Evolutionary conservation across 495 filamentous ascomycete species (phyloP).

Genomic region (Apiosordaria backusii): DNA sequence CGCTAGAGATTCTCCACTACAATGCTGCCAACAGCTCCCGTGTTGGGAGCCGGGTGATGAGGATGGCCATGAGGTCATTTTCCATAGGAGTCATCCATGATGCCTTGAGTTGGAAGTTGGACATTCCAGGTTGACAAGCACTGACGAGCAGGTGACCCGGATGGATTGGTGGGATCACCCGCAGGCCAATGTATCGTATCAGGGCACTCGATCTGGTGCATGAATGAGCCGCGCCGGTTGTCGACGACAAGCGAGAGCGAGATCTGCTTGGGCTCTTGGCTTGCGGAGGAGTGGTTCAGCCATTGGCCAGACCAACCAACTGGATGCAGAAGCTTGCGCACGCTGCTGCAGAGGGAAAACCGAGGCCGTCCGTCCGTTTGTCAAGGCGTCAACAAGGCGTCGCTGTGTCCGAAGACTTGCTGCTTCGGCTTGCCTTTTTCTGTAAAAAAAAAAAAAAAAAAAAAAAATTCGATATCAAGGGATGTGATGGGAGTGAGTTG

Average conservation of each 20-base stretch:
- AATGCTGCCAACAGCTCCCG: too few species aligned
- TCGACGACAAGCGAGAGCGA: constrained; percentile 9
- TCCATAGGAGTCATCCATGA: background rate
- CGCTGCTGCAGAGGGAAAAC: background rate
- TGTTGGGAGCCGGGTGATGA: constrained; percentile 6
- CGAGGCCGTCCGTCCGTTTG: background rate
- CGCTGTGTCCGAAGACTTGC: background rate
- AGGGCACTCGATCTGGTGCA: constrained; percentile 4
- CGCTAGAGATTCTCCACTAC: background rate
- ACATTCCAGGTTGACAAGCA: background rate
- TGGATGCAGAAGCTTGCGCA: background rate
- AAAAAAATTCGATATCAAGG: too few species aligned
- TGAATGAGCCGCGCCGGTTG: constrained; percentile 4
- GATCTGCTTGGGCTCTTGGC: constrained; percentile 5
- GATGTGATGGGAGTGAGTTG: too few species aligned
- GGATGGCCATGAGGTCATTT: background rate
- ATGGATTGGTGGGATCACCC: background rate
- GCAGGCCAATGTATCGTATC: background rate
- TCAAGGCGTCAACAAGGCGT: background rate
- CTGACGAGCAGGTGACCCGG: too few species aligned
- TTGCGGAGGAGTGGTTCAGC: background rate
- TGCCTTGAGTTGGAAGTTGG: too few species aligned
- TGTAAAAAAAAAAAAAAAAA: too few species aligned
- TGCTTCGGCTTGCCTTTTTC: background rate
- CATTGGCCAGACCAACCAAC: background rate